Base-by-base conservation (phyloP, 1,284 basidiomycete genomes). In the Cryptococcus amylolentus region DNA sequence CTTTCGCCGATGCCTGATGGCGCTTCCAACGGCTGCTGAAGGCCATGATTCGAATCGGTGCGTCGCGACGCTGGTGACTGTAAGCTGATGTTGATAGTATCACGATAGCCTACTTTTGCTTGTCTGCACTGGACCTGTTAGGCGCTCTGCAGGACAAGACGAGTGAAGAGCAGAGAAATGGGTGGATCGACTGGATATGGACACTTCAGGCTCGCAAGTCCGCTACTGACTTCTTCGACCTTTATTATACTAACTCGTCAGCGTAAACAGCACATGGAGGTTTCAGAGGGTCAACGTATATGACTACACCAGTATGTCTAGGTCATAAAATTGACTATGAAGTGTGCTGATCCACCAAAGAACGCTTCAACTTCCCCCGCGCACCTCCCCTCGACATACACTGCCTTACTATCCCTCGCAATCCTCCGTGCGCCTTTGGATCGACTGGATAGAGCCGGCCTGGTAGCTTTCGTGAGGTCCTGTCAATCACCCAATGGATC, bases 311-410 rank as follows among this genome's bases (percentile, higher is more conserved):
- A 4, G 69, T 74, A 46, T 57, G 61, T 35, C 16, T 53, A 53
- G 16, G 72, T 37, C 9, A 10, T 9, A 3, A n/a, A 4, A 42
- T 23, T 41, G 46, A 50, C 49, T 40, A 51, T 16, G 14, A 43
- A 14, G 26, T 44, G 27, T 16, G 56, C 56, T 52, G 51, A 43
- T 49, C 44, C 52, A 54, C 37, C 55, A 51, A 41, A 79, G 72
- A 75, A 56, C 67, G 76, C 77, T 5, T 77, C 81, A 50, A 81
- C 83, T 62, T 84, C 89, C 60, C 81, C 83, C 5, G 87, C 89
- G 0, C 88, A 95, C 72, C 79, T 95, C n/a, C 91, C 94, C 56
- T 89, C 91, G 82, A 92, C 92, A 8, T 96, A 96, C 69, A 90
- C 91, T 0, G 89, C 91, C 0, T 72, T 96, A 3, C 77, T 93